A percentile compares a stretch with the other conserved stretches of the same genome.
These are phyloP conservation scores for Sarocladium strictum DNA, from an alignment of 2,329 filamentous ascomycete species.

Conservation along the genomic window DNA sequence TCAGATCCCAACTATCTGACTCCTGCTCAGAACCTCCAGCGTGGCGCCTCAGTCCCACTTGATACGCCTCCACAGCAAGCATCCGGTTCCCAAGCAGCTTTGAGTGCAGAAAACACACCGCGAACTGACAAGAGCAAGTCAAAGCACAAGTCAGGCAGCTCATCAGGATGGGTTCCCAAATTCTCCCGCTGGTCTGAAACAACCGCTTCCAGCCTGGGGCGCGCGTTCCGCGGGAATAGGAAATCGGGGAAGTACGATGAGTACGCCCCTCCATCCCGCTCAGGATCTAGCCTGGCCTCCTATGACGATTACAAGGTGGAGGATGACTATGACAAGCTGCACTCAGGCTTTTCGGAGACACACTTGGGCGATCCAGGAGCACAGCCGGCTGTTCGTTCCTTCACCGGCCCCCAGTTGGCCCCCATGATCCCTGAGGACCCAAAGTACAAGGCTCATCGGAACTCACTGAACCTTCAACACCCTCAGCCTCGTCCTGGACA, in stretches of 20 bases:
- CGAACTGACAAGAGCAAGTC: slow-evolving; percentile 61
- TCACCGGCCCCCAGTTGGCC: slow-evolving; percentile 31
- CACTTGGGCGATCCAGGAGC: slow-evolving; percentile 30
- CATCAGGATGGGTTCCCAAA: slow-evolving; percentile 77
- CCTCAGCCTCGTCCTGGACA: slow-evolving; percentile 71
- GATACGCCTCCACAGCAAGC: slow-evolving; percentile 53
- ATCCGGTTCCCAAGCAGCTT: slow-evolving; percentile 31
- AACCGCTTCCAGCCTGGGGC: slow-evolving; percentile 79
- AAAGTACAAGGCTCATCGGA: slow-evolving; percentile 76
- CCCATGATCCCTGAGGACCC: slow-evolving; percentile 48
- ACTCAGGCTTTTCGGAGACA: slow-evolving; percentile 49
- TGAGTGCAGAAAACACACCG: slow-evolving; percentile 76
- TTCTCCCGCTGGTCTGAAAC: slow-evolving; percentile 98
- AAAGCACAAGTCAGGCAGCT: slow-evolving; percentile 83
- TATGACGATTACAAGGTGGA: slow-evolving; percentile 55
- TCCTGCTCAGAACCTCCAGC: slow-evolving; percentile 43
- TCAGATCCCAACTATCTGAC: slow-evolving; percentile 48
- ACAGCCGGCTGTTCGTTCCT: slow-evolving; percentile 18
- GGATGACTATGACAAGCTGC: slow-evolving; percentile 56
- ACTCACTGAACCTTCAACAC: slow-evolving; percentile 74
- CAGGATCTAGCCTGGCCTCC: slow-evolving; percentile 66
- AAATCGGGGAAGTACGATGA: slow-evolving; percentile 57
- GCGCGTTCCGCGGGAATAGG: slow-evolving; percentile 65
- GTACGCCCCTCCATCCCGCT: slow-evolving; percentile 59
- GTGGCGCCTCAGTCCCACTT: slow-evolving; percentile 48